Evolutionary conservation across 225 moss, liverwort and hornwort species (phyloP).

Genomic region (Climacium dendroides): DNA sequence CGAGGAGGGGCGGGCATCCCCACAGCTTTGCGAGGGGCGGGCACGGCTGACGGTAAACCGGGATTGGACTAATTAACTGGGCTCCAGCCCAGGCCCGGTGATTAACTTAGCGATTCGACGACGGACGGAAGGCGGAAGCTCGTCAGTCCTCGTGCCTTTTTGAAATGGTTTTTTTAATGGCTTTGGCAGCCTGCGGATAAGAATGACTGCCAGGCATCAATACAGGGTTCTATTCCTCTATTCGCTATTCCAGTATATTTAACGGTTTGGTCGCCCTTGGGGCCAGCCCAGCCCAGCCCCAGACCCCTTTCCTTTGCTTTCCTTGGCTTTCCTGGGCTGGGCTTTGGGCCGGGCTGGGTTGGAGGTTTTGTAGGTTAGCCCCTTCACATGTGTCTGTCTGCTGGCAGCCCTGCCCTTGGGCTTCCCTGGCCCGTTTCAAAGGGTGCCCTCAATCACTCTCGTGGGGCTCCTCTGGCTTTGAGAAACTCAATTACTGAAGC

Average conservation of each 20-base stretch:
- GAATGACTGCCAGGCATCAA: constrained; percentile 14
- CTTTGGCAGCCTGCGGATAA: constrained; percentile 13
- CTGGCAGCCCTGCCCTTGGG: neutral
- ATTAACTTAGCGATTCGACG: neutral
- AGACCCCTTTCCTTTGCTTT: neutral
- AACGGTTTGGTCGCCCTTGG: constrained; percentile 3
- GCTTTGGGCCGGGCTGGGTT: neutral
- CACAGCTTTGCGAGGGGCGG: neutral
- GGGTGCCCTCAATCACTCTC: neutral
- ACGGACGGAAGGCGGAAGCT: neutral
- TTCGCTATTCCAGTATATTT: neutral
- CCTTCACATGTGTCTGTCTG: neutral
- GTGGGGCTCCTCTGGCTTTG: neutral
- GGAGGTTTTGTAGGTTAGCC: neutral
- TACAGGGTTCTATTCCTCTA: neutral
- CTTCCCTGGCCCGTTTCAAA: neutral
- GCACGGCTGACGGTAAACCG: neutral
- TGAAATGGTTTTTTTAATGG: neutral
- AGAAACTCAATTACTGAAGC: too few species aligned
- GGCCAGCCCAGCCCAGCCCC: neutral
- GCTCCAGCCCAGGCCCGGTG: neutral
- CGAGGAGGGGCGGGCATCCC: neutral
- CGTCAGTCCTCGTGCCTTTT: neutral
- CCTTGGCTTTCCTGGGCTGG: neutral
- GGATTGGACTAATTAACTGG: neutral